Conservation (phyloP, 306 rosid species). For the Cucurbita ficifolia region DNA sequence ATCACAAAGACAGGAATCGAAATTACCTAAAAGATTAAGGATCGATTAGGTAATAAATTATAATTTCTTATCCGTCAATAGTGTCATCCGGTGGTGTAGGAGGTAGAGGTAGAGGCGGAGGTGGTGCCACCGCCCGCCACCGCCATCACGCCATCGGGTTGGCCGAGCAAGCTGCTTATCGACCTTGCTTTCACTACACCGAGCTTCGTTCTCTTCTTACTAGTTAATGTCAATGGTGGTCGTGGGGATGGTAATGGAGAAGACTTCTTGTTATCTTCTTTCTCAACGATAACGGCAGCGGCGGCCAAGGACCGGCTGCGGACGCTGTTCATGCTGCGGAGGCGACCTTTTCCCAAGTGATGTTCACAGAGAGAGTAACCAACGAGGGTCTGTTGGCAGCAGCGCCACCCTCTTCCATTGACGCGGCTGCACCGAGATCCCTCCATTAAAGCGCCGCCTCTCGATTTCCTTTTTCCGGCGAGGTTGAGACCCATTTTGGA, state of each 20-base stretch:
- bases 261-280: background rate
- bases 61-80: background rate
- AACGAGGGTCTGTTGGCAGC: slow-evolving; percentile 83
- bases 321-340: slow-evolving; percentile 73
- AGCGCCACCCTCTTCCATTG: slow-evolving; percentile 97
- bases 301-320: slow-evolving; percentile 30
- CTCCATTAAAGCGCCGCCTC: slow-evolving; percentile 57
- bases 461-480: slow-evolving; percentile 21
- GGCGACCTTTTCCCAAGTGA: slow-evolving; percentile 86
- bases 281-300: background rate
- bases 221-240: background rate
- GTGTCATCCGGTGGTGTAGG: background rate
- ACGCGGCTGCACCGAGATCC: slow-evolving; percentile 99
- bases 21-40: background rate
- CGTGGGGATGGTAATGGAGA: background rate
- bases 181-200: slow-evolving; percentile 84
- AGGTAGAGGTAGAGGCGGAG: background rate
- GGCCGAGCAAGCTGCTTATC: slow-evolving; percentile 80
- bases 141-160: slow-evolving; percentile 20
- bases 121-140: slow-evolving; percentile 2
- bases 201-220: slow-evolving; percentile 12
- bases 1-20: background rate
- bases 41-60: background rate
- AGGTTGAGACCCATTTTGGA: background rate
- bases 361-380: slow-evolving; percentile 97